Percentiles rank a stretch among this genome's conserved stretches.
Evolutionary conservation across 148 eudicot genomes (phyloP).

Genomic region (Rhododendron simsii): DNA sequence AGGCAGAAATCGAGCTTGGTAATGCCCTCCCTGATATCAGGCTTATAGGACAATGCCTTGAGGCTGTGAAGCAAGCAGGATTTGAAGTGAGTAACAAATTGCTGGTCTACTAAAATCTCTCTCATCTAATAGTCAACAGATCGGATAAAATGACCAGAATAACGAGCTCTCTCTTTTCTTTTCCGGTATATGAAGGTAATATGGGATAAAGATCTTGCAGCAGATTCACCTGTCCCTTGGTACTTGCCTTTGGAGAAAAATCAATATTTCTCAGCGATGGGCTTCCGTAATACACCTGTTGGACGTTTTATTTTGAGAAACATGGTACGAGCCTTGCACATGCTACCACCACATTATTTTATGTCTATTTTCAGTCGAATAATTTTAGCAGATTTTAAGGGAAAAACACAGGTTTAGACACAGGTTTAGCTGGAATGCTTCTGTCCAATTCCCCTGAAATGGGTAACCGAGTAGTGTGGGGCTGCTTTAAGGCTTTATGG

Average conservation of each 20-base stretch:
- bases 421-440: background rate
- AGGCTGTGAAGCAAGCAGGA: constrained; percentile 86
- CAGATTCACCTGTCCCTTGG: constrained; percentile 86
- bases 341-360: background rate
- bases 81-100: constrained; percentile 63
- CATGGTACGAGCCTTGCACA: constrained; percentile 45
- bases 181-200: constrained; percentile 41
- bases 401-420: too few relatives aligned
- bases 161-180: background rate
- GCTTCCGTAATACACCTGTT: constrained; percentile 74
- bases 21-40: constrained; percentile 94
- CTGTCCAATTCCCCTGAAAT: background rate
- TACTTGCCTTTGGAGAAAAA: constrained; percentile 77
- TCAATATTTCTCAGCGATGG: constrained; percentile 56
- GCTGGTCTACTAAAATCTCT: background rate
- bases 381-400: background rate
- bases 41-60: constrained; percentile 67
- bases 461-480: background rate
- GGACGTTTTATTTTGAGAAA: constrained; percentile 78
- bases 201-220: constrained; percentile 83
- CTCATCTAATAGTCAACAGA: background rate
- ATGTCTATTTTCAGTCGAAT: background rate
- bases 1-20: constrained; percentile 91
- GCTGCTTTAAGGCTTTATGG: background rate
- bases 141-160: background rate